These are phyloP conservation scores for Pythium rhizo-oryzae DNA, from an alignment of 352 stramenopile species.

Conservation along the genomic window DNA sequence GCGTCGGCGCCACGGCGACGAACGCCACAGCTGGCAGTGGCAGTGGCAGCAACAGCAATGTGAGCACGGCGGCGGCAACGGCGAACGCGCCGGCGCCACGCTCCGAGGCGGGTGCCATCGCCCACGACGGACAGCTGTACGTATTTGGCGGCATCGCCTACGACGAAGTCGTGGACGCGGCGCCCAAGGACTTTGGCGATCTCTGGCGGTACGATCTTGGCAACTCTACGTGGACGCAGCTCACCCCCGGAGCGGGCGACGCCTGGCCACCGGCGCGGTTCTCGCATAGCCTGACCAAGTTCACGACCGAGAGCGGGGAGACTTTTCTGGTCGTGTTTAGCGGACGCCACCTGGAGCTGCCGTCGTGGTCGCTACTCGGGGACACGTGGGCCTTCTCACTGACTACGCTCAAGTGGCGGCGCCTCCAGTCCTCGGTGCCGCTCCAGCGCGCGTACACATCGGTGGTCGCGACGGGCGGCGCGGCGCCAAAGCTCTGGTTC, in stretches of 20 bases:
- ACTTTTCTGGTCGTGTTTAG: constrained; percentile 63
- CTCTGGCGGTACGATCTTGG: constrained; percentile 66
- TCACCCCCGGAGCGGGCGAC: constrained; percentile 29
- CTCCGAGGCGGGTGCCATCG: constrained; percentile 53
- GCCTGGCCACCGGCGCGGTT: constrained; percentile 47
- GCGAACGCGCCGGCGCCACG: constrained; percentile 32
- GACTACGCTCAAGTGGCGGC: constrained; percentile 42
- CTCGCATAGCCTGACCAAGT: constrained; percentile 54
- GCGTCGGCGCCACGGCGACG: background rate
- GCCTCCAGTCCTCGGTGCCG: constrained; percentile 20
- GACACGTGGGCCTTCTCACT: constrained; percentile 70
- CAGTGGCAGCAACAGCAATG: constrained; percentile 1
- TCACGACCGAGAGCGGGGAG: constrained; percentile 35
- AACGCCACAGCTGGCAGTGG: background rate
- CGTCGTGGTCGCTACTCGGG: constrained; percentile 52
- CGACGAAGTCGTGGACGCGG: constrained; percentile 38
- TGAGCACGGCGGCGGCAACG: no score
- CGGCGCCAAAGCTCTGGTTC: constrained; percentile 58
- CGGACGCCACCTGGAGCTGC: constrained; percentile 48
- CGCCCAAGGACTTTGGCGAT: constrained; percentile 55
- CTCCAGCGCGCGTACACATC: constrained; percentile 67
- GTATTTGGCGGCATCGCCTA: constrained; percentile 76
- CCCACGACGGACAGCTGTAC: constrained; percentile 52
- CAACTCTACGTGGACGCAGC: constrained; percentile 41
- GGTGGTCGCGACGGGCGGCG: constrained; percentile 40